These are phyloP conservation scores for Daldinia eschscholtzii DNA, from an alignment of 2,329 filamentous ascomycete species.

Conservation along the genomic window DNA sequence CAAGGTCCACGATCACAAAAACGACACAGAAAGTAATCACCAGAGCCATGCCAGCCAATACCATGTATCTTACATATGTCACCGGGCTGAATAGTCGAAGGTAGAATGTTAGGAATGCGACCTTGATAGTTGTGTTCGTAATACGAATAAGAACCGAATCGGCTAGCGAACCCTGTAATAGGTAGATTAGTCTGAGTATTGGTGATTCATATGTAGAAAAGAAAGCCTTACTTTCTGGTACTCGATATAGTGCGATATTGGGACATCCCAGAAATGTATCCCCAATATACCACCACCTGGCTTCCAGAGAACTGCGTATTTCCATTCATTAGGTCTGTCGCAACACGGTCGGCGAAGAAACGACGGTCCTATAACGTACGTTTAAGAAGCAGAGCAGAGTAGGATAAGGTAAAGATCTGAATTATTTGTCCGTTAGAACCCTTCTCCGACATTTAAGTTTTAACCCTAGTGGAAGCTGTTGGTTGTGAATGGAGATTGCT, in stretches of 20 bases:
- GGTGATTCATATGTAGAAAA: background rate
- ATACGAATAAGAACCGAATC: constrained; percentile 37
- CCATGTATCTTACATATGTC: constrained; percentile 27
- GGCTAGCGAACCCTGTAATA: constrained; percentile 34
- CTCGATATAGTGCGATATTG: constrained; percentile 33
- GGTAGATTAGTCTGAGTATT: background rate
- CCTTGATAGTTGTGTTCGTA: constrained; percentile 37
- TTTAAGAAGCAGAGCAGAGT: too few relatives aligned
- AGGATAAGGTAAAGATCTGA: too few relatives aligned
- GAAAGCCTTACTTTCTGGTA: constrained; percentile 36
- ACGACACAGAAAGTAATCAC: constrained; percentile 27
- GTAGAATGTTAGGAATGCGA: constrained; percentile 36
- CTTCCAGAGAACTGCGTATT: constrained; percentile 31
- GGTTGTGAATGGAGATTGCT: too few relatives aligned
- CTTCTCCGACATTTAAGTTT: too few relatives aligned
- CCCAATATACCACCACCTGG: constrained; percentile 42
- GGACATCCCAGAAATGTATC: constrained; percentile 43
- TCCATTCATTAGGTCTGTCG: background rate
- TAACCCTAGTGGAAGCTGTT: too few relatives aligned
- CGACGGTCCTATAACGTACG: too few relatives aligned
- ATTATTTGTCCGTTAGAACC: too few relatives aligned
- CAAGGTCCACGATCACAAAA: constrained; percentile 33
- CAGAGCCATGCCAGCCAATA: constrained; percentile 28
- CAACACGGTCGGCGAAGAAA: too few relatives aligned
- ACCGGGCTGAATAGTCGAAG: constrained; percentile 33